A percentile compares a stretch with the other conserved stretches of the same genome.
Conservation (phyloP, 441 rosid genomes). For the Jatropha podagrica region DNA sequence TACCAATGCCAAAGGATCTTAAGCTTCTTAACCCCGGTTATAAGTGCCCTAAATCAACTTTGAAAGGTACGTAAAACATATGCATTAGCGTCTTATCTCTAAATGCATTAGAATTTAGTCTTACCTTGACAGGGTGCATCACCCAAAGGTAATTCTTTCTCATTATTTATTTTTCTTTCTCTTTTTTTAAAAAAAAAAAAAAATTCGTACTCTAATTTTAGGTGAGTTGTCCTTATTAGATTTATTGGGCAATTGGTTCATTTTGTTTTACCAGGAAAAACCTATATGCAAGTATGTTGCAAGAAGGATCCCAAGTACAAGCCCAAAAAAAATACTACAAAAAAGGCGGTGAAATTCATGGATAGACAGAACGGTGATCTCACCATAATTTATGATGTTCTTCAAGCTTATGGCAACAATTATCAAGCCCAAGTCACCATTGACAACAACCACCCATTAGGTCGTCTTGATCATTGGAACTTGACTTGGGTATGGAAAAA, state of each 20-base stretch:
- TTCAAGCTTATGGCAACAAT: constrained; percentile 59
- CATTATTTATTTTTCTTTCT: too few relatives aligned
- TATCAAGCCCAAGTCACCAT: constrained; percentile 85
- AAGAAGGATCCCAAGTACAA: constrained; percentile 65
- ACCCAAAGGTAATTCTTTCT: too few relatives aligned
- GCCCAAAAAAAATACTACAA: constrained; percentile 26
- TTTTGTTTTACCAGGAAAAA: constrained; percentile 31
- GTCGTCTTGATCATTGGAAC: constrained; percentile 89
- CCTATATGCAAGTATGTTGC: constrained; percentile 64
- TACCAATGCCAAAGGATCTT: constrained; percentile 55
- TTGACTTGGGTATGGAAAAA: constrained; percentile 92
- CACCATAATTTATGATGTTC: constrained; percentile 57
- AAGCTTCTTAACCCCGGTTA: constrained; percentile 46
- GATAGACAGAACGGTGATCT: constrained; percentile 60
- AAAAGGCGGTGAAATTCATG: constrained; percentile 39
- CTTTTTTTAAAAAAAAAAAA: too few relatives aligned
- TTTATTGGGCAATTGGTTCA: too few relatives aligned
- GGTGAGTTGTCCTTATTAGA: too few relatives aligned
- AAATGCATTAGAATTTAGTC: too few relatives aligned
- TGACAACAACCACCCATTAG: constrained; percentile 62
- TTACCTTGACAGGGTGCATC: too few relatives aligned
- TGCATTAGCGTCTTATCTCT: too few relatives aligned
- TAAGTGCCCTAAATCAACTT: constrained; percentile 44
- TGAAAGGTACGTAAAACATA: constrained; percentile 25
- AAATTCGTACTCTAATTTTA: too few relatives aligned